Evolutionary conservation across 1,284 basidiomycete genomes (phyloP).

Genomic region (Tilletiopsis washingtonensis): DNA sequence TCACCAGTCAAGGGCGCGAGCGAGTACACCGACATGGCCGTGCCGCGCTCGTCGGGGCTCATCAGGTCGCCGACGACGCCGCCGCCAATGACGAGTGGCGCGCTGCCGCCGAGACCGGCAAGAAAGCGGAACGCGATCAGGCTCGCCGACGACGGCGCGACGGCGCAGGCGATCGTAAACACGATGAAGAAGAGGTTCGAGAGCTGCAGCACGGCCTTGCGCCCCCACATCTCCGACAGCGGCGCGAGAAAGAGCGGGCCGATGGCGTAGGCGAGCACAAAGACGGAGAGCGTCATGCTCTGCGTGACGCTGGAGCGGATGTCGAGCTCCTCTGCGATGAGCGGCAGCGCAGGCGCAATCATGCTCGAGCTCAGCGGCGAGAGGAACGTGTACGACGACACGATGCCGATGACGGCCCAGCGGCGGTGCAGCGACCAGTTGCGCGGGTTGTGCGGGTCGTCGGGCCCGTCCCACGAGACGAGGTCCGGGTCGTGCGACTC

Average conservation of each 20-base stretch:
- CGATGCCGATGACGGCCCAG: conserved; percentile 55
- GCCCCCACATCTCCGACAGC: conserved; percentile 55
- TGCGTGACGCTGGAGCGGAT: conserved; percentile 13
- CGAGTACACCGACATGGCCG: conserved; percentile 50
- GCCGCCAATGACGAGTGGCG: conserved; percentile 49
- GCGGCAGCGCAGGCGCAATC: conserved; percentile 35
- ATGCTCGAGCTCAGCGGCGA: conserved; percentile 36
- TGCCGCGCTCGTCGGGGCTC: conserved; percentile 53
- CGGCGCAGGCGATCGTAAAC: conserved; percentile 39
- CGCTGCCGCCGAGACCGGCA: conserved; percentile 42
- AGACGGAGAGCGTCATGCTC: conserved; percentile 30
- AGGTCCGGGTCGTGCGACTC: conserved; percentile 19
- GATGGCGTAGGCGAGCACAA: conserved; percentile 32
- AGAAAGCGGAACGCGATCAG: conserved; percentile 30
- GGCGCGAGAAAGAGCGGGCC: conserved; percentile 48
- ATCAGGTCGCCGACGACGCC: conserved; percentile 66
- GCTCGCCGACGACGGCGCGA: conserved; percentile 17
- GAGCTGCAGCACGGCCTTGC: conserved; percentile 26
- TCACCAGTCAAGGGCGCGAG: conserved; percentile 51
- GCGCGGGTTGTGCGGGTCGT: conserved; percentile 60
- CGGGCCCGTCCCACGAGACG: conserved; percentile 60
- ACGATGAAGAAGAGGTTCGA: conserved; percentile 35
- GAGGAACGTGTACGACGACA: conserved; percentile 33
- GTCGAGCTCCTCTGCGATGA: conserved; percentile 22
- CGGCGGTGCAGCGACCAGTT: conserved; percentile 61